phyloP scores from a whole-genome alignment of 2,329 filamentous ascomycete genomes.

The Aureobasidium sp. region DNA sequence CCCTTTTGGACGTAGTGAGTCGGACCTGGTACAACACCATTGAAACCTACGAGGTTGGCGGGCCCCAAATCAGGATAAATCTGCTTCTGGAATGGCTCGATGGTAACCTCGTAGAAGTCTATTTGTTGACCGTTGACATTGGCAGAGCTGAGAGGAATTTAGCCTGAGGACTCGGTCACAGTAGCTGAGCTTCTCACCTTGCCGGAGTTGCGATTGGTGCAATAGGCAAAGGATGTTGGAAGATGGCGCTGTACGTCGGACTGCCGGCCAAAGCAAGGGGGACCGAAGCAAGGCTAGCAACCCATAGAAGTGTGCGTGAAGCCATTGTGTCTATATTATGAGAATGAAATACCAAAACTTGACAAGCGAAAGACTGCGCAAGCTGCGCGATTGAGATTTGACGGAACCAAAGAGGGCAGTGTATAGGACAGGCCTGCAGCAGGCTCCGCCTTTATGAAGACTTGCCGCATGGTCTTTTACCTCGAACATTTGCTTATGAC shows the following conservation, averaged over 20 bases:
- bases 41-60: constrained; percentile 38
- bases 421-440: neutral
- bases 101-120: constrained; percentile 39
- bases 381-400: neutral
- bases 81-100: constrained; percentile 31
- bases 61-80: constrained; percentile 31
- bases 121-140: constrained; percentile 22
- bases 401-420: neutral
- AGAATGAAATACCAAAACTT: neutral
- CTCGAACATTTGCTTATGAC: neutral
- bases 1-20: constrained; percentile 40
- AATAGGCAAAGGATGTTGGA: constrained; percentile 11
- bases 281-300: neutral
- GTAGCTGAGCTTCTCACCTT: neutral
- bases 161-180: neutral
- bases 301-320: neutral
- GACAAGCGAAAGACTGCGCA: neutral
- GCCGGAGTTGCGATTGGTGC: constrained; percentile 12
- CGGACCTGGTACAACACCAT: constrained; percentile 45
- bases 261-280: constrained; percentile 5
- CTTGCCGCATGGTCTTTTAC: neutral
- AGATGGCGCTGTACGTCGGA: constrained; percentile 13
- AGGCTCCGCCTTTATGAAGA: neutral
- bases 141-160: neutral
- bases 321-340: neutral